phyloP scores from a whole-genome alignment of 768 basidiomycete genomes.

The Cyclocybe aegerita region DNA sequence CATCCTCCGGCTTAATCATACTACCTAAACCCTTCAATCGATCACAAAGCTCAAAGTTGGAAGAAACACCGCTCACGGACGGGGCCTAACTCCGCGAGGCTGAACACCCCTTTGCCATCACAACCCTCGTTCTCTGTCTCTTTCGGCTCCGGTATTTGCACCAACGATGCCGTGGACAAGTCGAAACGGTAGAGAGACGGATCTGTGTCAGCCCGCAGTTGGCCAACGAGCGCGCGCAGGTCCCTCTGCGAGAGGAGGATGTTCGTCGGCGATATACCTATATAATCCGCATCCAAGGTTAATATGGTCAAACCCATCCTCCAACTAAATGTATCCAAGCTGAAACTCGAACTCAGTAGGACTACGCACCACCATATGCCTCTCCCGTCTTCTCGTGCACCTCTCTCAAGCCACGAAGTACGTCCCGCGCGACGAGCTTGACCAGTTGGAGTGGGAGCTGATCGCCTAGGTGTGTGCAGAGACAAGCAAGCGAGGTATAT shows the following conservation, averaged over 20 bases:
- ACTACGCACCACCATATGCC: slow-evolving; percentile 16
- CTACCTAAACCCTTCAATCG: too few relatives aligned
- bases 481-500: slow-evolving; percentile 19
- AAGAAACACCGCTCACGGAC: not conserved
- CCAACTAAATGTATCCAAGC: not conserved
- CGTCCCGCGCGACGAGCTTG: slow-evolving; percentile 26
- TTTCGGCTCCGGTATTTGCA: not conserved
- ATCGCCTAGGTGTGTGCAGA: slow-evolving; percentile 19
- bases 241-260: slow-evolving; percentile 16
- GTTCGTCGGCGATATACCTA: slow-evolving; percentile 19
- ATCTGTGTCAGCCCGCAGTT: slow-evolving; percentile 7
- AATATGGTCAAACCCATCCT: too few relatives aligned
- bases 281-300: not conserved
- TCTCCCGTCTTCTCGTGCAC: slow-evolving; percentile 12
- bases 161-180: slow-evolving; percentile 1
- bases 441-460: slow-evolving; percentile 23
- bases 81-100: not conserved
- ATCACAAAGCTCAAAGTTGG: too few relatives aligned
- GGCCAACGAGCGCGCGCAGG: slow-evolving; percentile 4
- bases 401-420: slow-evolving; percentile 19
- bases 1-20: too few relatives aligned
- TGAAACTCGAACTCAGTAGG: not conserved
- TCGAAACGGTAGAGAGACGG: slow-evolving; percentile 10
- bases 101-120: not conserved
- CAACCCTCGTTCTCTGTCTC: not conserved